Evolutionary conservation across 805 yeast species (phyloP), one percentile per base, ranked within the genome.

Genomic region (Candida tallmaniae): DNA sequence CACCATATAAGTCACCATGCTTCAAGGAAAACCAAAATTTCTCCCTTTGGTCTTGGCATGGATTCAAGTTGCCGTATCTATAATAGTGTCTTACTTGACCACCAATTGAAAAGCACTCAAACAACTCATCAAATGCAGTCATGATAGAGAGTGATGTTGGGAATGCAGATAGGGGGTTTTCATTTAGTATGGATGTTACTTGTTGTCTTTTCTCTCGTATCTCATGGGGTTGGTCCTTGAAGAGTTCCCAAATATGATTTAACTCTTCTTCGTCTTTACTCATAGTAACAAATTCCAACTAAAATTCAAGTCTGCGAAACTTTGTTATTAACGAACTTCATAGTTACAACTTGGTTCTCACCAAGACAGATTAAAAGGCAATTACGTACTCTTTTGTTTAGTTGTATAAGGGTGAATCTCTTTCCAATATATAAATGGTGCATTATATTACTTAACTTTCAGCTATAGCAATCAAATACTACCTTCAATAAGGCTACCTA

Each of bases 41-140:
- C 16, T 73, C 77, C 34, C 84, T 68, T 48, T 83, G 83, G 32
- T 71, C 72, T 28, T 69, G 70, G 58, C 97, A 90, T 40, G 76
- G 65, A 32, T 80, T 78, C 48, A 86, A 70, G 27, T 79, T 76
- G 2, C 97, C 97, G 51, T 78, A 83, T 35, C 97, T 66, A 54
- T 89, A 90, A 50, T 83, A 83, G 58, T 83, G 74, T 40, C 94
- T 74, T 14, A 85, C 62, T 52, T 89, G 96, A 0, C 97, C 97
- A 3, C 96, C 97, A 3, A 89, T 52, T 0, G 97, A 84, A 60
- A 84, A 87, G 55, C 97, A 90, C 30, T 76, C 80, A 29, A 88
- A 71, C 15, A 89, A 65, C 51, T 87, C 95, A 56, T 89, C 95
- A 58, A 89, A 80, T 1, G 93, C 93, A 28, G 90, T 86, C 35